Base-by-base conservation (phyloP, 1,139 yeast genomes). In the Suhomyces anneliseae region DNA sequence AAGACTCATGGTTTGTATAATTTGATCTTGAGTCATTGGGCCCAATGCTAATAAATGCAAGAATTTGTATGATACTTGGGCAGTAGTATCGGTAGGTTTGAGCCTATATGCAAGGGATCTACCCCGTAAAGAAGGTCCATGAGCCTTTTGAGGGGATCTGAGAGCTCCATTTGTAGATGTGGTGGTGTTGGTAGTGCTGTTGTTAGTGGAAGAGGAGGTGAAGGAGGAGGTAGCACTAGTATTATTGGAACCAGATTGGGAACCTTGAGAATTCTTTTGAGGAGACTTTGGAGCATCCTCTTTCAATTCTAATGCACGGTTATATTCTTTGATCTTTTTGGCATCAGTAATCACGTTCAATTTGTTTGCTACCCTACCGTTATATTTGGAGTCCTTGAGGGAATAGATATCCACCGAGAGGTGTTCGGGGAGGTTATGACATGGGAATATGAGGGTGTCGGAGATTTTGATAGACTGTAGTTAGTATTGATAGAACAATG, bases 11-110 rank as follows among this genome's bases (percentile, higher is more conserved):
- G 54, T 43, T 36, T 42, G 47, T 12, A 47, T 40, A 14, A 64
- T 49, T 33, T 47, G 46, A 3, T 53, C 45, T 39, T 50, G 55
- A 8, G 71, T 56, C 34, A 64, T 61, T 8, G 79, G 79, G 8
- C 79, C 79, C 41, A 74, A 60, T 14, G 78, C 74, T 44, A 72
- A 42, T 49, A 68, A 61, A 43, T 66, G 61, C 19, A 72, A 51
- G 47, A 74, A 68, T 49, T 72, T 72, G 41, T 48, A 40, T 10
- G 55, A 32, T 7, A 60, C 45, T n/a, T 51, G 59, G 9, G 55
- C 42, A 11, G 51, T 46, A 3, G 68, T 41, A 47, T 72, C 76
- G n/a, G 54, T 32, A 5, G 54, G 27, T 1, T 50, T 31, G 9
- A 60, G 50, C 15, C 50, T 48, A 53, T 62, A 70, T 12, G 67